Evolutionary conservation across 1,284 basidiomycete genomes (phyloP), one percentile per base, ranked within the genome.

Genomic region (Lignosus rhinocerotis): DNA sequence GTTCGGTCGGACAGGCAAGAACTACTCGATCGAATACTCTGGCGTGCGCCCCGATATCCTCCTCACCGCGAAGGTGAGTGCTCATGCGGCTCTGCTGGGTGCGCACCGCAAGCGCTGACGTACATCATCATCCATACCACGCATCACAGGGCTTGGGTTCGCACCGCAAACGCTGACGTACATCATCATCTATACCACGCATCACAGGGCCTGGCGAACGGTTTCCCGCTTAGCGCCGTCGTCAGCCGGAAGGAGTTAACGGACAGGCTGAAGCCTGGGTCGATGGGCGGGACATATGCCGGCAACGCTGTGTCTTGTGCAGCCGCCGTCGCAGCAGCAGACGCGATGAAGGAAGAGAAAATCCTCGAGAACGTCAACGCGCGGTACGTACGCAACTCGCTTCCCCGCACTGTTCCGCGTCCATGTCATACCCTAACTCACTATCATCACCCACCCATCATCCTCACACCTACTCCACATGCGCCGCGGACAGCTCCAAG

Each of bases 271-370:
- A 84, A 82, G 69, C 85, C 91, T 7, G 94, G 94, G 12, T 86
- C 85, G 16, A 88, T 96, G 85, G 93, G 93, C 31, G 94, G 93
- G 17, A 96, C 94, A 2, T 95, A 95, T 67, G 91, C 91, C 10
- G 94, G 94, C 32, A 96, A 95, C 69, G 88, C 92, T 0, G 91
- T 96, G 0, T 80, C 90, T 0, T 96, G 94, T 70, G 94, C 94
- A 0, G 94, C 94, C 16, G 94, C 87, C 11, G 80, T 88, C 41
- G 94, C 93, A 0, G 90, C 92, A 34, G 83, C 83, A 34, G 87
- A 96, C 54, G 88, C 82, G 1, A 87, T 96, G 75, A 78, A 76
- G 61, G 86, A 91, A 61, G 92, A 94, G 67, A 85, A 87, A 25
- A 80, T 95, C 50, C 78, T 94, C 38, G 83, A 83, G 10, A 96